Base-by-base conservation (phyloP, 768 basidiomycete genomes). In the Pleurotus djamor region DNA sequence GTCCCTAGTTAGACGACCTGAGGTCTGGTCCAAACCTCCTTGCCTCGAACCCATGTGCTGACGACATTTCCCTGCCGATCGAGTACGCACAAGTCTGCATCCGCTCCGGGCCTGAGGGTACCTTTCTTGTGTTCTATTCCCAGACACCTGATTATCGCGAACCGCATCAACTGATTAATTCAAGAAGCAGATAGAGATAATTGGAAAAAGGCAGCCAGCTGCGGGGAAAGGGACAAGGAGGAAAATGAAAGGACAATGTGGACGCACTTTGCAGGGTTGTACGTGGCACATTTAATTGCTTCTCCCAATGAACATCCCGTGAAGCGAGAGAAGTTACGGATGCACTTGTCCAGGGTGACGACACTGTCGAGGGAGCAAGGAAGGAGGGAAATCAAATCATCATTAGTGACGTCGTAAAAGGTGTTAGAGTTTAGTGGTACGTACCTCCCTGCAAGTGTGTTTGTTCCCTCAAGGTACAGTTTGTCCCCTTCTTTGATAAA, bases 371-470 rank as follows among this genome's bases (percentile, higher is more conserved):
- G 21, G 21, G 21, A 28, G 21, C 21, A 28, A 28, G 21, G 21
- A 28, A 3, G 21, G 21, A 28, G 21, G 21, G 64, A 55, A 17
- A 47, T 16, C 45, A 17, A n/a, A 7, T 9, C 9, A 41, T 41
- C 38, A 41, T 41, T 10, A 44, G 57, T 59, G 12, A 52, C 21
- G 13, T 58, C 8, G 21, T 37, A 37, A 35, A 52, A n/a, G 35
- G 13, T 35, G 16, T 1, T 7, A 16, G 61, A 12, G 5, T 28
- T 52, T 8, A 59, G 54, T 35, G 41, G 44, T 32, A 55, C 80
- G 55, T 51, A 91, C 91, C 91, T 92, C 69, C 94, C 94, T 1
- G 94, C 94, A 58, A 96, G 85, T 1, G 94, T 96, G 60, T 86
- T 80, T 1, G 93, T 95, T 17, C 91, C 93, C 67, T 91, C 91